A percentile compares a stretch with the other conserved stretches of the same genome.
phyloP scores from a whole-genome alignment of 2,329 filamentous ascomycete genomes.

The Periglandula ipomoeae region DNA sequence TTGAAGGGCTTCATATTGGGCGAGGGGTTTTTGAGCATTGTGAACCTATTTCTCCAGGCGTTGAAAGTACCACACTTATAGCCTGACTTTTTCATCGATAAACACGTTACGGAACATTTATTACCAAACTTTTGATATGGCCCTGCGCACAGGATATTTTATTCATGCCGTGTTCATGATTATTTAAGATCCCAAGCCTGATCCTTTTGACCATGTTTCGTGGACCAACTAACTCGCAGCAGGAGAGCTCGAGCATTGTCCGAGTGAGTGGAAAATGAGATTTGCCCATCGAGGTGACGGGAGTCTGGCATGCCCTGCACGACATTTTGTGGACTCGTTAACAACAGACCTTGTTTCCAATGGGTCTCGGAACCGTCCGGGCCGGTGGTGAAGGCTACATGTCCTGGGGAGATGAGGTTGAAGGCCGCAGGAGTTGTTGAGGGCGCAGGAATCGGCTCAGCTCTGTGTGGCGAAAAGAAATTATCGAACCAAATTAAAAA shows the following conservation, averaged over 20 bases:
- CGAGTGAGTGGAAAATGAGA: constrained; percentile 61
- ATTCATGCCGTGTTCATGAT: background rate
- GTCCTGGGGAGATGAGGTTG: constrained; percentile 45
- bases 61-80: constrained; percentile 64
- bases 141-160: background rate
- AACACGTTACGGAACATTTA: background rate
- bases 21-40: constrained; percentile 84
- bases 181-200: constrained; percentile 45
- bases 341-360: constrained; percentile 77
- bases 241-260: constrained; percentile 61
- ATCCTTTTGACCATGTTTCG: constrained; percentile 29
- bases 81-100: constrained; percentile 1
- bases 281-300: constrained; percentile 52
- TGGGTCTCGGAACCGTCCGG: constrained; percentile 71
- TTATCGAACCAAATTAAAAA: constrained; percentile 93
- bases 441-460: constrained; percentile 38
- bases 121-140: background rate
- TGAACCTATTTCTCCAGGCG: constrained; percentile 77
- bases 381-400: constrained; percentile 82
- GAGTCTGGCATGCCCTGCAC: constrained; percentile 39
- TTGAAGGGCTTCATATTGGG: constrained; percentile 75
- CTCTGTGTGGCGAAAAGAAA: constrained; percentile 64
- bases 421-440: constrained; percentile 54
- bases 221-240: constrained; percentile 55
- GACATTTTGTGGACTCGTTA: constrained; percentile 52